phyloP scores from a whole-genome alignment of 257 asterid species.

The Solanum chilense region DNA sequence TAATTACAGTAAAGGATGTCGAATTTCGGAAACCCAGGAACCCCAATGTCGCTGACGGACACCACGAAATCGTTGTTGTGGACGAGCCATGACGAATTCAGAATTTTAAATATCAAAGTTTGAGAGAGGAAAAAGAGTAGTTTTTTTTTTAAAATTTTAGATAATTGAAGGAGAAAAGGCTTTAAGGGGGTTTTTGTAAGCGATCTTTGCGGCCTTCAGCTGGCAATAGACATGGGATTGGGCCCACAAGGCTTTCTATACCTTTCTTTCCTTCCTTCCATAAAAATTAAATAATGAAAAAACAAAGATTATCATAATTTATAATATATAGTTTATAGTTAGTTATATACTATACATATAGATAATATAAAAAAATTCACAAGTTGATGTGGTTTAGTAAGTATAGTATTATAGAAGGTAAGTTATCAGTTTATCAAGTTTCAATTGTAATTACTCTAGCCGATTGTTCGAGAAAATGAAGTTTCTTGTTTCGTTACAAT shows the following conservation, averaged over 20 bases:
- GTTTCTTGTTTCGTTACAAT: too few species aligned
- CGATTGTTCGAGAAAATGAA: not conserved
- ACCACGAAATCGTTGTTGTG: conserved; percentile 61
- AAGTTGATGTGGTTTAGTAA: not conserved
- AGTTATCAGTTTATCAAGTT: not conserved
- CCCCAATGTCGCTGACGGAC: conserved; percentile 93
- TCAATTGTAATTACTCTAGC: not conserved
- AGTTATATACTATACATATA: not conserved
- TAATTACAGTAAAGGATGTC: conserved; percentile 61
- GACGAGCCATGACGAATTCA: conserved; percentile 29
- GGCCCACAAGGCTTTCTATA: conserved; percentile 30
- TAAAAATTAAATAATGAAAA: not conserved
- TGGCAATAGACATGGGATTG: conserved; percentile 26
- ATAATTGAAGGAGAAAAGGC: not conserved
- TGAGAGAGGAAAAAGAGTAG: not conserved
- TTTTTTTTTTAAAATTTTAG: too few species aligned
- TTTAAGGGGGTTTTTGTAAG: conserved; percentile 36
- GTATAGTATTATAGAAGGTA: not conserved
- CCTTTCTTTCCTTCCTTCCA: not conserved
- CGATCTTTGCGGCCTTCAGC: conserved; percentile 54
- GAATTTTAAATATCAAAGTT: not conserved
- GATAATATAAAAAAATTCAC: not conserved
- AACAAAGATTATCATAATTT: not conserved
- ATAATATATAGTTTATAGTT: not conserved
- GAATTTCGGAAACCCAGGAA: conserved; percentile 87